Conservation (phyloP, 2,329 filamentous ascomycete genomes). For the Epichloe festucae region DNA sequence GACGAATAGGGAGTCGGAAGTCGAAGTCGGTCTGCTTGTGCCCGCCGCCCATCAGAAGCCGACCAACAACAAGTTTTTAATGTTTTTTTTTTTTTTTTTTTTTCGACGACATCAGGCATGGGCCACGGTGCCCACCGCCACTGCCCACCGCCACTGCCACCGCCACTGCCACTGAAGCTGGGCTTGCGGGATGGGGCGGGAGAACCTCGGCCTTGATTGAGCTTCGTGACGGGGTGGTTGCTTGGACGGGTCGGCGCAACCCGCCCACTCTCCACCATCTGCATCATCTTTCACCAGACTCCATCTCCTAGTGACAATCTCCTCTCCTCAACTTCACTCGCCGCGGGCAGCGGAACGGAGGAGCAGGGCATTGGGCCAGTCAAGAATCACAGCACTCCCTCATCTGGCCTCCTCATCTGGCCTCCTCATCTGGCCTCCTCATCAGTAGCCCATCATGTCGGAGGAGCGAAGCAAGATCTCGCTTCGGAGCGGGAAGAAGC, state of each 20-base stretch:
- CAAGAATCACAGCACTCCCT: not conserved
- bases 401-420: not conserved
- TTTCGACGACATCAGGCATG: constrained; percentile 7
- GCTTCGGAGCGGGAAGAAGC: constrained; percentile 46
- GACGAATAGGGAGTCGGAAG: not conserved
- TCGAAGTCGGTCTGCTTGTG: not conserved
- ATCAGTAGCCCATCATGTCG: constrained; percentile 33
- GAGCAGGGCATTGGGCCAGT: not conserved
- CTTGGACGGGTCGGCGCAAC: not conserved
- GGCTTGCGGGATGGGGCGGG: constrained; percentile 4
- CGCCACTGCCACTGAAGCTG: not conserved
- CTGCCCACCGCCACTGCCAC: not conserved
- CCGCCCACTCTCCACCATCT: not conserved
- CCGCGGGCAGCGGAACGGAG: not conserved
- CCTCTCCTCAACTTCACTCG: not conserved
- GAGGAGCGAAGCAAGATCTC: constrained; percentile 51
- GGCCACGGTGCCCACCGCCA: not conserved
- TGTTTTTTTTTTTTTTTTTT: not conserved
- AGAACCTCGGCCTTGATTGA: constrained; percentile 9
- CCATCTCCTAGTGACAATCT: not conserved
- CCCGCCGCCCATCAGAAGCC: constrained; percentile 2
- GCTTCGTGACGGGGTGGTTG: too few relatives aligned
- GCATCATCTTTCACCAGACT: not conserved
- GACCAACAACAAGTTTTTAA: not conserved
- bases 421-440: not conserved